Conservation (phyloP, 1,284 basidiomycete species). For the Apiotrichum gracile region DNA sequence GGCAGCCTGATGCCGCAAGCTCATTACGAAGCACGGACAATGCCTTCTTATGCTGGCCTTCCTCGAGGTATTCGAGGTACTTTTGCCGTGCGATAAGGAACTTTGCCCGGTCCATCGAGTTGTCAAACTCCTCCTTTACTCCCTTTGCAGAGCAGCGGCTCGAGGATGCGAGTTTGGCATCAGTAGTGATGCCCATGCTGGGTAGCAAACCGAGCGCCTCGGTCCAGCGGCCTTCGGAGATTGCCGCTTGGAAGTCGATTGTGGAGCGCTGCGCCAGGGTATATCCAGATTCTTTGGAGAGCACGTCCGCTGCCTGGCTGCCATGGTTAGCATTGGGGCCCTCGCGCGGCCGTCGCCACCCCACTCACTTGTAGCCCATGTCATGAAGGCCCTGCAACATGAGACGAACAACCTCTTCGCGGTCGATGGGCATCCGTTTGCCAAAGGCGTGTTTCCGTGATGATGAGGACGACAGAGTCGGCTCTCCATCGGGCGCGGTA, state of each 20-base stretch:
- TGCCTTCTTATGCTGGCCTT: conserved; percentile 71
- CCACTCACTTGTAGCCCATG: conserved; percentile 84
- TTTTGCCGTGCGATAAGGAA: conserved; percentile 92
- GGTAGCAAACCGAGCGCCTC: conserved; percentile 68
- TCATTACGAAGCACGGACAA: conserved; percentile 80
- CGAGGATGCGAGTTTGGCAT: conserved; percentile 18
- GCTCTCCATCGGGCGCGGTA: conserved; percentile 11
- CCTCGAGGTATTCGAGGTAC: conserved; percentile 90
- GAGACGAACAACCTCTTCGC: conserved; percentile 86
- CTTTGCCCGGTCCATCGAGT: conserved; percentile 59
- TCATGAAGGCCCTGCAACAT: conserved; percentile 86
- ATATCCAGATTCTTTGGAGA: conserved; percentile 91
- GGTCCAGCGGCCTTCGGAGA: conserved; percentile 77
- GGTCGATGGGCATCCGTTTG: conserved; percentile 55
- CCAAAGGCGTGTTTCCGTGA: conserved; percentile 15
- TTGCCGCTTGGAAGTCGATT: conserved; percentile 70
- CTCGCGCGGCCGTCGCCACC: not conserved
- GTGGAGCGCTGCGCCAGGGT: conserved; percentile 73
- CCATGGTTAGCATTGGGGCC: not conserved
- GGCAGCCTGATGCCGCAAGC: conserved; percentile 69
- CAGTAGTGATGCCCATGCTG: conserved; percentile 55
- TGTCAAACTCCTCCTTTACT: conserved; percentile 20
- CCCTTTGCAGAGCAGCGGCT: conserved; percentile 28
- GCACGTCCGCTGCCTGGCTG: conserved; percentile 78
- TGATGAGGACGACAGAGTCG: not conserved